These are phyloP conservation scores for Asterionellopsis glacialis DNA, from an alignment of 108 stramenopile genomes.

Conservation along the genomic window DNA sequence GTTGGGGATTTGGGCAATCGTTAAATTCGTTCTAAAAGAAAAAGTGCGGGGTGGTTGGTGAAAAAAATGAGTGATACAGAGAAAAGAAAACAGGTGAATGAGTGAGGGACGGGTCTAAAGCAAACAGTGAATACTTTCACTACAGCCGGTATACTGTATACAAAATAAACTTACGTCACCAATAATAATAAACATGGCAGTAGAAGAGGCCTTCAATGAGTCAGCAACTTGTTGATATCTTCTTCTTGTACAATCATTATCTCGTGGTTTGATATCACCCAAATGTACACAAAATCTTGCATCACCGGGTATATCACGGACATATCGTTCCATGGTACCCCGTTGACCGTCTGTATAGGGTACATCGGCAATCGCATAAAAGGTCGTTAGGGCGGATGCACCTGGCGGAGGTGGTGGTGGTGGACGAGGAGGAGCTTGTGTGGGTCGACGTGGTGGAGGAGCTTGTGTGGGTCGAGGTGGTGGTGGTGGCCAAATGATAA, in stretches of 20 bases:
- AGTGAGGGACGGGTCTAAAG: too few species aligned
- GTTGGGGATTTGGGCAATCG: slow-evolving; percentile 28
- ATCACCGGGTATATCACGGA: slow-evolving; percentile 15
- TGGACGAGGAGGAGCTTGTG: background rate
- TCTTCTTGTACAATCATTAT: slow-evolving; percentile 6
- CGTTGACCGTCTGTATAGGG: slow-evolving; percentile 24
- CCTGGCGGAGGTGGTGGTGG: background rate
- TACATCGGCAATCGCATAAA: slow-evolving; percentile 37
- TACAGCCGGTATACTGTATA: too few species aligned
- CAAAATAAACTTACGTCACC: slow-evolving; percentile 33
- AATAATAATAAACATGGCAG: slow-evolving; percentile 37
- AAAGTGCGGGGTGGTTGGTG: too few species aligned
- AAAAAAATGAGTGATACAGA: too few species aligned
- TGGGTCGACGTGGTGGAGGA: too few species aligned
- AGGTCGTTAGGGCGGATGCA: background rate
- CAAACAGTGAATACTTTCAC: too few species aligned
- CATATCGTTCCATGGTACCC: slow-evolving; percentile 6
- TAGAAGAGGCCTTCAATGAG: slow-evolving; percentile 22
- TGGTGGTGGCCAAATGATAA: too few species aligned
- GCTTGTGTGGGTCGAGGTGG: too few species aligned
- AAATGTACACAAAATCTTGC: slow-evolving; percentile 46
- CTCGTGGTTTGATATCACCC: slow-evolving; percentile 33
- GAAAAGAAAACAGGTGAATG: too few species aligned
- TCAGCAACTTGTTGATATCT: slow-evolving; percentile 11
- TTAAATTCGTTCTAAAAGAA: slow-evolving; percentile 43